phyloP scores from a whole-genome alignment of 192 early-diverging fungal genomes.

The Coemansia sp. region DNA sequence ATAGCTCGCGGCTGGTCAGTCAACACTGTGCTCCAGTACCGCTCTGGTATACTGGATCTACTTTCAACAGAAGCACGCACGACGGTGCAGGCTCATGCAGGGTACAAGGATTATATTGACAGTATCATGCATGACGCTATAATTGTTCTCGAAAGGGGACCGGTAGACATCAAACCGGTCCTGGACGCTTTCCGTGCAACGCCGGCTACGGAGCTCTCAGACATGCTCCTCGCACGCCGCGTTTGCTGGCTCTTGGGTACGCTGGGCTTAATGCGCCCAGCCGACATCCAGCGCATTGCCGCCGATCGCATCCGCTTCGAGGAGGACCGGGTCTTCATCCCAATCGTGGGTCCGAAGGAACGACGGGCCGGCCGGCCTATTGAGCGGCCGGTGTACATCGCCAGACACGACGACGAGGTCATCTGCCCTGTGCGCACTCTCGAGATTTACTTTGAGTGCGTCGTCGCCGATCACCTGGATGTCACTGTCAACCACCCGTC shows the following conservation, averaged over 20 bases:
- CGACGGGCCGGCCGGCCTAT: too few species aligned
- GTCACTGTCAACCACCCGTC: background rate
- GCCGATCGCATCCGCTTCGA: background rate
- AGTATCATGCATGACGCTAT: background rate
- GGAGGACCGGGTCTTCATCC: background rate
- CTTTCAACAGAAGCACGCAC: background rate
- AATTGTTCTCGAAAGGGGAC: too few species aligned
- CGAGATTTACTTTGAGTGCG: background rate
- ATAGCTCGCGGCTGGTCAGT: too few species aligned
- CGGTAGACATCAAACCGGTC: too few species aligned
- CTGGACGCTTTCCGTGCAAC: background rate
- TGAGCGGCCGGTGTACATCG: too few species aligned
- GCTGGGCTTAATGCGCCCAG: background rate
- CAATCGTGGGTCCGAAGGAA: background rate
- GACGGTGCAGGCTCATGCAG: background rate
- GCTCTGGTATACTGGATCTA: background rate
- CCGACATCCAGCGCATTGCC: constrained; percentile 1
- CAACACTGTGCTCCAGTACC: too few species aligned
- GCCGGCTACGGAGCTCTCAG: background rate
- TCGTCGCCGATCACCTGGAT: background rate
- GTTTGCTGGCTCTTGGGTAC: background rate
- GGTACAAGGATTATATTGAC: too few species aligned
- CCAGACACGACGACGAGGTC: too few species aligned
- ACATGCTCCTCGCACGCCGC: background rate
- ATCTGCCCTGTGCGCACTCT: too few species aligned